Percentiles rank a stretch among this genome's conserved stretches.
Evolutionary conservation across 1,284 basidiomycete genomes (phyloP).

Genomic region (Ganoderma resinaceum): DNA sequence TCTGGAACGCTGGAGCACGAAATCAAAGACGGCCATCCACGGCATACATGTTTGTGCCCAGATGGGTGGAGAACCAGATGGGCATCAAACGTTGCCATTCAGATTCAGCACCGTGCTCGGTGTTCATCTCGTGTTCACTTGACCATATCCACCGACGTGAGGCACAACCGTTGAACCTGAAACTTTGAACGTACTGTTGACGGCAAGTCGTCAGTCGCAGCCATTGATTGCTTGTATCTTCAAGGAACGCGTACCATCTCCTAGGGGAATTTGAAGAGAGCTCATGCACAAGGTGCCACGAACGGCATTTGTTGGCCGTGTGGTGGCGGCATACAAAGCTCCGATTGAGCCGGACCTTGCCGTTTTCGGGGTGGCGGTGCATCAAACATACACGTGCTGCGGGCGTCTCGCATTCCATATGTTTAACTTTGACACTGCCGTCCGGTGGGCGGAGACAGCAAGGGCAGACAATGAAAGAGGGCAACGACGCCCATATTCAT

Average conservation of each 20-base stretch:
- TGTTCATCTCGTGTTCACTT: not conserved
- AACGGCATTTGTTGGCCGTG: not conserved
- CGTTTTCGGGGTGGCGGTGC: not conserved
- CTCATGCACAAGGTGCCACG: not conserved
- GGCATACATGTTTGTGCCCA: not conserved
- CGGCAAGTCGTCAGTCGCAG: not conserved
- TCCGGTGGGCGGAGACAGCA: not conserved
- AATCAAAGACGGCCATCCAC: not conserved
- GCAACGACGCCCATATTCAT: too few relatives aligned
- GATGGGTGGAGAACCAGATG: not conserved
- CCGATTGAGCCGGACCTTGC: not conserved
- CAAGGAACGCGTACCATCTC: not conserved
- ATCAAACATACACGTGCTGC: not conserved
- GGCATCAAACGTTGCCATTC: not conserved
- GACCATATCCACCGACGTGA: not conserved
- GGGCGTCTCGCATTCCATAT: not conserved
- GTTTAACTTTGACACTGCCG: too few relatives aligned
- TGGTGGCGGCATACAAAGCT: not conserved
- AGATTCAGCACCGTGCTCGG: not conserved
- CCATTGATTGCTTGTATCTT: not conserved
- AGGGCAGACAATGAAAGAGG: not conserved
- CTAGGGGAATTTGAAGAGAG: too few relatives aligned
- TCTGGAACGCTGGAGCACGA: not conserved
- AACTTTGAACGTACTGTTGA: not conserved
- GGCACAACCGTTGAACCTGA: not conserved